Conservation (phyloP, 805 yeast species). For the Alloascoidea africana region DNA sequence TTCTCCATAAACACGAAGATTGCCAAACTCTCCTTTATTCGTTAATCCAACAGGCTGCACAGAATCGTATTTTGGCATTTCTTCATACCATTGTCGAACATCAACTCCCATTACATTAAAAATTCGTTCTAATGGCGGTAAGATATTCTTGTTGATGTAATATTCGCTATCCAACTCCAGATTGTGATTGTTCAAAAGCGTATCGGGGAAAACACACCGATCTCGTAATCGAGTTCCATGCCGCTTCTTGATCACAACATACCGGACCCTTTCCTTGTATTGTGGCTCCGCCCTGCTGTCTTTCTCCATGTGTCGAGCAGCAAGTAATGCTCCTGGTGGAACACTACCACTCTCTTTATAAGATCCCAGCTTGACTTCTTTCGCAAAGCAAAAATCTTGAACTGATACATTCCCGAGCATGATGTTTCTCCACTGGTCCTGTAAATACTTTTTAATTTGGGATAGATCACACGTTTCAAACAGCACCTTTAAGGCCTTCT, state of each 20-base stretch:
- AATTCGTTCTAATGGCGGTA: slow-evolving; percentile 82
- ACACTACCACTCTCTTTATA: slow-evolving; percentile 58
- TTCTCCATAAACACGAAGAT: no score
- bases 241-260: slow-evolving; percentile 54
- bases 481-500: slow-evolving; percentile 45
- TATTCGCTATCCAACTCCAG: slow-evolving; percentile 63
- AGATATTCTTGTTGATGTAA: slow-evolving; percentile 66
- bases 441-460: slow-evolving; percentile 46
- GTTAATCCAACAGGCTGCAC: slow-evolving; percentile 5
- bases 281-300: slow-evolving; percentile 78
- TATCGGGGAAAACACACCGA: slow-evolving; percentile 68
- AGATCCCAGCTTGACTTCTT: slow-evolving; percentile 73
- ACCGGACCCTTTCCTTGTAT: slow-evolving; percentile 78
- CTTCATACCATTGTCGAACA: slow-evolving; percentile 58
- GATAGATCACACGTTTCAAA: slow-evolving; percentile 67
- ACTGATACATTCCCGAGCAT: slow-evolving; percentile 45
- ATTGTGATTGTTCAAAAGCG: slow-evolving; percentile 31
- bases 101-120: slow-evolving; percentile 77
- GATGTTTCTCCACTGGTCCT: slow-evolving; percentile 52
- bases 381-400: slow-evolving; percentile 83
- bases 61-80: slow-evolving; percentile 34
- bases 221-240: slow-evolving; percentile 49
- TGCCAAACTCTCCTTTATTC: no score
- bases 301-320: slow-evolving; percentile 39
- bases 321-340: slow-evolving; percentile 87